Base-by-base conservation (phyloP, 306 rosid genomes). In the Dryas alaskensis region DNA sequence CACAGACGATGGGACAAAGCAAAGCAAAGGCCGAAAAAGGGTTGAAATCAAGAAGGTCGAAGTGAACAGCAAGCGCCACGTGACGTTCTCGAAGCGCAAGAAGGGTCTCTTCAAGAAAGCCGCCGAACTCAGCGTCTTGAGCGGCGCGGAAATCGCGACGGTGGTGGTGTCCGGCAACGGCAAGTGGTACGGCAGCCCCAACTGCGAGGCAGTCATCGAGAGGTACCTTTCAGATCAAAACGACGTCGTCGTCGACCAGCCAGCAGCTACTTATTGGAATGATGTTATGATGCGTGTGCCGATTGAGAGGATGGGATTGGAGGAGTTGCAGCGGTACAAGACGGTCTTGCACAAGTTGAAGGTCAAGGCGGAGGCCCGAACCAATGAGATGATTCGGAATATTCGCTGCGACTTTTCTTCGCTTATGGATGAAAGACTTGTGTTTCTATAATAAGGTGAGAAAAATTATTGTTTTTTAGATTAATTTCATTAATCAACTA, bases 1-100 rank as follows among this genome's bases (percentile, higher is more conserved):
- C 37, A 31, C 37, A 31, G 37, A 37, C 7, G 22, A 8, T 17
- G 70, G 16, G 53, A 27, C 54, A 46, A 79, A 65, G 78, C 17
- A 58, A 7, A 47, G 40, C 69, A 65, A 7, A 57, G 74, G 69
- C 8, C 25, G 31, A 7, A 62, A 54, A 44, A 79, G 53, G 74
- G 39, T 79, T 4, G 82, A 57, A 17, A 79, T 79, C 13, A 79
- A 73, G 64, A 50, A 3, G 48, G 48, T 79, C 9, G 82, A 60
- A 66, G 78, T 60, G 4, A 62, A 60, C 6, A 79, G 37, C 78
- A 72, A 58, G 13, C 78, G 82, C 43, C 74, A 73, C 16, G 78
- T 65, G 17, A 59, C 82, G 4, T 73, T 79, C 67, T 79, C 82
- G 4, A 79, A 79, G 78, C 58, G 82, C n/a, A 79, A 72, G 59